Base-by-base conservation (phyloP, 2,329 filamentous ascomycete genomes). In the Botryosphaeria dothidea region DNA sequence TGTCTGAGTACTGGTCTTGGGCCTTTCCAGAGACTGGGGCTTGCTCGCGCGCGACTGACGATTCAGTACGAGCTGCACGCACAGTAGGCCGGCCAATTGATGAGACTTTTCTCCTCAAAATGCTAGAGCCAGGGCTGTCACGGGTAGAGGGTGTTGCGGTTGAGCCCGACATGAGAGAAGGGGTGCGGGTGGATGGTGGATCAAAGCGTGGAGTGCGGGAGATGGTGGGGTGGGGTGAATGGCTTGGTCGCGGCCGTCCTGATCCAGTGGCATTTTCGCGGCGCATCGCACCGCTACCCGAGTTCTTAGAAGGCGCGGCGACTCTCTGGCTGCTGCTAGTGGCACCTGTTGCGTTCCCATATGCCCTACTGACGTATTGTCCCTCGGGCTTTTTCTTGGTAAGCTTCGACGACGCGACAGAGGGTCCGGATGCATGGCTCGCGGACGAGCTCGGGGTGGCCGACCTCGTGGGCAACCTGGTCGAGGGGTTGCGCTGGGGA, bases 161-260 rank as follows among this genome's bases (percentile, higher is more conserved):
- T 21, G 81, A 82, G 36, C 79, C 81, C 56, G 81, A 83, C 36
- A 79, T 77, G 21, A 82, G 75, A n/a, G 81, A 83, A 17, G 81
- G 81, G 17, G 81, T 82, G 51, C 75, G 74, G 62, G 76, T 75
- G 60, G 66, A 75, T 62, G 71, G 69, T n/a, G 74, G 71, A 65
- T 78, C 76, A 57, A 74, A 72, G 67, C 76, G 75, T 41, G 74
- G 75, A 56, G 76, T 64, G 23, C 74, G 75, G 56, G 74, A 29
- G 29, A 27, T 60, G 63, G 46, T 52, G 34, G 63, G 56, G 21
- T 60, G 63, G 29, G 51, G 52, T n/a, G 52, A 46, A 41, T 57
- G 51, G 43, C 15, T 65, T 23, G 62, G 52, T 65, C 58, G 54
- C 43, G 56, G 31, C n/a, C 38, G 56, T 60, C 56, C 56, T 60